Base-by-base conservation (phyloP, 2,329 filamentous ascomycete genomes). In the Davidsoniella australis region DNA sequence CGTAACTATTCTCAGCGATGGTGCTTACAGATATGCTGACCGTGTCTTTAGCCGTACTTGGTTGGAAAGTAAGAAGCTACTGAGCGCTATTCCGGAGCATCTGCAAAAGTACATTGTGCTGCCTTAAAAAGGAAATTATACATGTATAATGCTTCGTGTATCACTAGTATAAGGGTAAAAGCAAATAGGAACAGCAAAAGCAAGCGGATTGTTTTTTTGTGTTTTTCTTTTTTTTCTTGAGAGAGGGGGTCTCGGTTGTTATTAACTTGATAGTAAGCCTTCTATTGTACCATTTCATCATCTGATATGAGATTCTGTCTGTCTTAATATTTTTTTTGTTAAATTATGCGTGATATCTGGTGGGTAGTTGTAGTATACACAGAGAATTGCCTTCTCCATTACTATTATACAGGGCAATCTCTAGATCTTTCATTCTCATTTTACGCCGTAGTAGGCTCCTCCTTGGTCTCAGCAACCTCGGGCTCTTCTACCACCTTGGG, bases 1-100 rank as follows among this genome's bases (percentile, higher is more conserved):
- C 20, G 91, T 96, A 43, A 98, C 91, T 1, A 76, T 96, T 51
- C 73, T 98, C 41, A 94, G 86, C 60, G 91, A 98, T 62, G 91
- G 91, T 53, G 91, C 91, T n/a, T 96, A 98, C 62, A 71, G 91
- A 60, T 98, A 98, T 63, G 91, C 91, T 4, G 91, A 98, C 56
- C 73, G 91, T 36, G 64, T 98, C 54, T 98, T 98, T 68, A 94
- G 85, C 42, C 78, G 77, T 63, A 88, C 82, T 64, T 98, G 91
- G 91, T 67, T 98, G 57, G 72, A 79, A 63, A 77, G 80, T 59
- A 98, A 96, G 78, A 83, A 82, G 51, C 68, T 98, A 55, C 64
- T 91, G 42, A 75, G 69, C 24, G 80, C 87, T 41, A 81, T 98
- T 62, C 91, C 91, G 5, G 75, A 85, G 68, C 80, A 85, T 61